Conservation (phyloP, 495 filamentous ascomycete species). For the Aspergillus kassunensis region DNA sequence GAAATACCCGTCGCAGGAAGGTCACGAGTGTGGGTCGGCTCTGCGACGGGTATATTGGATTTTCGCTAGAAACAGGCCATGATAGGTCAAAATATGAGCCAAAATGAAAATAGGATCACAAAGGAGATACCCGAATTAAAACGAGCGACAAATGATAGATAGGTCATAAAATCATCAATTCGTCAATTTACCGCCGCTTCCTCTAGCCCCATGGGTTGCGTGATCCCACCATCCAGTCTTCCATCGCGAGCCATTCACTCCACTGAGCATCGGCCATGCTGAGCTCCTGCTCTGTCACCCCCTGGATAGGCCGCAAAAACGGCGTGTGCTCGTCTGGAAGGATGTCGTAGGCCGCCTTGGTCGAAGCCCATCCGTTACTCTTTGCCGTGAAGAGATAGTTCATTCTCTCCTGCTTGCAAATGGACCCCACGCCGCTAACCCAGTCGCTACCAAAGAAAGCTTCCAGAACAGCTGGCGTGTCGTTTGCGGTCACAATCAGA, state of each 20-base stretch:
- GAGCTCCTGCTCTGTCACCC: slow-evolving; percentile 73
- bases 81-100: too few species aligned
- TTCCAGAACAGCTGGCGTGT: slow-evolving; percentile 69
- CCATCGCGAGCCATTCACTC: slow-evolving; percentile 90
- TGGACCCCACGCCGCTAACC: slow-evolving; percentile 65
- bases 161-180: slow-evolving; percentile 10
- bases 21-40: too few species aligned
- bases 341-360: slow-evolving; percentile 86
- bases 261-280: slow-evolving; percentile 72
- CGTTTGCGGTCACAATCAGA: slow-evolving; percentile 82
- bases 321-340: slow-evolving; percentile 73
- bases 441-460: slow-evolving; percentile 91
- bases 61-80: too few species aligned
- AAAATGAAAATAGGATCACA: too few species aligned
- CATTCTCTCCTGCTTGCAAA: slow-evolving; percentile 80
- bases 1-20: too few species aligned
- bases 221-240: slow-evolving; percentile 89
- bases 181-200: background rate
- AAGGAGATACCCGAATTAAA: background rate
- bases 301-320: slow-evolving; percentile 73
- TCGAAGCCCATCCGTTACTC: slow-evolving; percentile 78
- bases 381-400: slow-evolving; percentile 98
- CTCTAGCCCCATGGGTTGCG: slow-evolving; percentile 44
- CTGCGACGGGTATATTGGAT: too few species aligned
- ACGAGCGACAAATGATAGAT: slow-evolving; percentile 1